phyloP scores from a whole-genome alignment of 257 asterid species.

The Voacanga thouarsii region DNA sequence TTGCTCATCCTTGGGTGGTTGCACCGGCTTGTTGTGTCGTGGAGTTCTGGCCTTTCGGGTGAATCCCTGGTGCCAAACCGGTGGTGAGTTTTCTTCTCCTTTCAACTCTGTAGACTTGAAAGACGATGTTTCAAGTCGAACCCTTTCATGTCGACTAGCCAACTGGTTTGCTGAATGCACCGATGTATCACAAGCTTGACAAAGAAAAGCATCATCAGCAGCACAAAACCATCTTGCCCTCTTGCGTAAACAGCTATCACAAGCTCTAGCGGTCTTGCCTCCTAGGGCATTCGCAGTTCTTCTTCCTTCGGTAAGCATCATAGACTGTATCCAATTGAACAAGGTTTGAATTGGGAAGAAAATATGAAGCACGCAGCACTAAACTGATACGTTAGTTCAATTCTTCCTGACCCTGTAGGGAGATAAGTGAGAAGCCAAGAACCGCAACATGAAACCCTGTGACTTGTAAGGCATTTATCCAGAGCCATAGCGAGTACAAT shows the following conservation, averaged over 20 bases:
- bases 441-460: neutral
- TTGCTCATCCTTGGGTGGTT: slow-evolving; percentile 9
- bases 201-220: slow-evolving; percentile 77
- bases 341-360: no score
- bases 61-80: slow-evolving; percentile 72
- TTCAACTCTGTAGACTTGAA: slow-evolving; percentile 2
- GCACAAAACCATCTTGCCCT: slow-evolving; percentile 79
- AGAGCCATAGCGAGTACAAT: neutral
- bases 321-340: neutral
- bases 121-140: slow-evolving; percentile 48
- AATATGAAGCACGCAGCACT: neutral
- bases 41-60: slow-evolving; percentile 73
- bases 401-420: neutral
- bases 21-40: slow-evolving; percentile 23
- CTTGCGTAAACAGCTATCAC: slow-evolving; percentile 61
- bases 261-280: slow-evolving; percentile 59
- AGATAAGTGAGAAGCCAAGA: neutral
- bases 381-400: neutral
- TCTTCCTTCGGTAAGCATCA: slow-evolving; percentile 38
- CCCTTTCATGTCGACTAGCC: slow-evolving; percentile 66
- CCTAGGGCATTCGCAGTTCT: slow-evolving; percentile 49
- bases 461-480: neutral
- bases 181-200: slow-evolving; percentile 59
- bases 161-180: slow-evolving; percentile 69
- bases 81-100: slow-evolving; percentile 18